Percentiles rank a stretch among this genome's conserved stretches.
phyloP scores from a whole-genome alignment of 208 protist genomes.

The Wallacemonas rigidus region DNA sequence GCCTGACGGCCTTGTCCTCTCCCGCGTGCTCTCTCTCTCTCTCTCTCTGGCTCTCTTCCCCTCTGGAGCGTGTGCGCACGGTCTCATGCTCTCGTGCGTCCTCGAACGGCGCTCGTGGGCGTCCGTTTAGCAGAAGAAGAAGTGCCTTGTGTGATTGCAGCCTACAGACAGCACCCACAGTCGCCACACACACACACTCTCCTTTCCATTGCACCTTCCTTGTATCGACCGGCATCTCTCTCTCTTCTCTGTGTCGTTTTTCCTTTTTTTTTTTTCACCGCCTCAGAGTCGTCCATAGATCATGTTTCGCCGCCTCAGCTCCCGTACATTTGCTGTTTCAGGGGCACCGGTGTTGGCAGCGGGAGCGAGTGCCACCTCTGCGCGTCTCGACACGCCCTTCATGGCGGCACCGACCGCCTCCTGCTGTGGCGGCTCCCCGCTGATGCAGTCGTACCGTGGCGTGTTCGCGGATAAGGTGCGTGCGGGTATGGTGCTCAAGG shows the following conservation, averaged over 20 bases:
- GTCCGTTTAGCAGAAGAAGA: no score
- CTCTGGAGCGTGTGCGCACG: no score
- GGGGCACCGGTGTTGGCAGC: background rate
- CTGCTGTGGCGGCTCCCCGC: background rate
- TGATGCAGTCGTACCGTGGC: conserved; percentile 39
- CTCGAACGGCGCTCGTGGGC: no score
- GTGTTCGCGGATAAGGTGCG: conserved; percentile 88
- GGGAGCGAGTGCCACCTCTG: background rate
- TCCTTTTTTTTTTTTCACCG: background rate
- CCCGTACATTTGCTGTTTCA: conserved; percentile 9
- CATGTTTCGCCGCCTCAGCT: conserved; percentile 25
- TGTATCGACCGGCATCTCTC: background rate
- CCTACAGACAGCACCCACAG: no score
- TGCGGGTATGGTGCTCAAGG: conserved; percentile 80
- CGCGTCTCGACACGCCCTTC: background rate
- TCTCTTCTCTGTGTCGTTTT: conserved; percentile 9
- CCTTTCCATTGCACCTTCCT: no score
- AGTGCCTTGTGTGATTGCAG: no score
- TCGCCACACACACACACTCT: background rate
- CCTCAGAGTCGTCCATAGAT: background rate
- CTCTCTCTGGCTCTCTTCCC: background rate
- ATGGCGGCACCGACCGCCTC: no score
- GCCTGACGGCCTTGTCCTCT: no score
- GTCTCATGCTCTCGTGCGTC: no score
- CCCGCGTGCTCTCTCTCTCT: no score